A percentile compares a stretch with the other conserved stretches of the same genome.
Conservation (phyloP, 768 basidiomycete species). For the Termitomyces sp. region DNA sequence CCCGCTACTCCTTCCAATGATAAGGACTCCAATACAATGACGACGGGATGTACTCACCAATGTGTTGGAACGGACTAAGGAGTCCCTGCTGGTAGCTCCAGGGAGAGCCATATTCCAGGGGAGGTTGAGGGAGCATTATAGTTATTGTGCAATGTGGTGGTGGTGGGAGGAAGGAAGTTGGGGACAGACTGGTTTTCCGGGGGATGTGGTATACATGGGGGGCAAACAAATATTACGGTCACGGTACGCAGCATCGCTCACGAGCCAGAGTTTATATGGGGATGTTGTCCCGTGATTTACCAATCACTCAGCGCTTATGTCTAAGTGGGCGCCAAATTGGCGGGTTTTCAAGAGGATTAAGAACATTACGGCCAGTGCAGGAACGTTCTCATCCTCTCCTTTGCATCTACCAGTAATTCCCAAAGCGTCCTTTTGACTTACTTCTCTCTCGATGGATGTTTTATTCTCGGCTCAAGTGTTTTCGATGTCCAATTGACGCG, state of each 20-base stretch:
- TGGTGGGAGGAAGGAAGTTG: not conserved
- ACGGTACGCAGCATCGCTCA: not conserved
- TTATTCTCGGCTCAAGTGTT: no score
- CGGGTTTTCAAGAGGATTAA: not conserved
- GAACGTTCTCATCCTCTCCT: not conserved
- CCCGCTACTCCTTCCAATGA: not conserved
- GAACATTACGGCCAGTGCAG: not conserved
- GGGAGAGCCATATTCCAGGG: not conserved
- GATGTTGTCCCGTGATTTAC: not conserved
- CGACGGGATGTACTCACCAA: not conserved
- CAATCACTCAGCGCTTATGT: no score
- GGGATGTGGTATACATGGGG: not conserved
- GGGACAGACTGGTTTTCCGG: not conserved
- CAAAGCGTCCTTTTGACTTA: no score
- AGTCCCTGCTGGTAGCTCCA: not conserved
- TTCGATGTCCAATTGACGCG: not conserved
- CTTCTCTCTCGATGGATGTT: not conserved
- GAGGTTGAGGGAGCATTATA: not conserved
- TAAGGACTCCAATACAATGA: not conserved
- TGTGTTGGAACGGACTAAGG: not conserved
- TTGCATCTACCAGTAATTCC: no score
- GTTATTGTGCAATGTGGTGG: not conserved
- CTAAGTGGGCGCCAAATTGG: not conserved
- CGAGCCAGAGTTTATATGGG: not conserved
- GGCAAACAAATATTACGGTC: not conserved